A percentile compares a stretch with the other conserved stretches of the same genome.
phyloP scores from a whole-genome alignment of 768 basidiomycete genomes.

The Lanmaoa pseudosensibilis region DNA sequence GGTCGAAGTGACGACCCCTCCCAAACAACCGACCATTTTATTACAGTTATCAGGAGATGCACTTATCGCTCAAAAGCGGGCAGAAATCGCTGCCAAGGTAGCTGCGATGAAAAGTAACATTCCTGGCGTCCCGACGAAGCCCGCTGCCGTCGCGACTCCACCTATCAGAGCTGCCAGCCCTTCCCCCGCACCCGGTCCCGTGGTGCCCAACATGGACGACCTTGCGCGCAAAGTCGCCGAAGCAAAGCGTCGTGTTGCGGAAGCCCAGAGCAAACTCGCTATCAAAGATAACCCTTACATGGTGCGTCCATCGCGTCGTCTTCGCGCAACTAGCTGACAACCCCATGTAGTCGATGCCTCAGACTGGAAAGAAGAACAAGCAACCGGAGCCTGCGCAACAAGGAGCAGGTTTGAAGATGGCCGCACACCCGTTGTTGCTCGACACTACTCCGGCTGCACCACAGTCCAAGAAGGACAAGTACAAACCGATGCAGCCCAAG shows the following conservation, averaged over 20 bases:
- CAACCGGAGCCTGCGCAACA: conserved; percentile 66
- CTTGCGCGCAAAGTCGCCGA: conserved; percentile 75
- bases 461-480: conserved; percentile 85
- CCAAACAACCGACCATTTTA: conserved; percentile 2
- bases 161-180: conserved; percentile 29
- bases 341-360: conserved; percentile 48
- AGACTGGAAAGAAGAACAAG: conserved; percentile 53
- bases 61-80: conserved; percentile 79
- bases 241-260: conserved; percentile 80
- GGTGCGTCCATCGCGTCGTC: conserved; percentile 42
- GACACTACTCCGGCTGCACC: conserved; percentile 55
- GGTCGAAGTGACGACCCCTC: background rate
- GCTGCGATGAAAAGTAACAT: conserved; percentile 64
- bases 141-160: conserved; percentile 26
- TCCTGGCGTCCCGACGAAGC: conserved; percentile 31
- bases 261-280: conserved; percentile 73
- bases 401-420: conserved; percentile 86
- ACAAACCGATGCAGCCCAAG: conserved; percentile 99
- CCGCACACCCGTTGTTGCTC: conserved; percentile 82
- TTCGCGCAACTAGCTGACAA: background rate
- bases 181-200: conserved; percentile 42
- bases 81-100: conserved; percentile 82
- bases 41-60: conserved; percentile 52
- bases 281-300: conserved; percentile 87
- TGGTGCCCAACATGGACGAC: conserved; percentile 54